Evolutionary conservation across 768 basidiomycete genomes (phyloP).

Genomic region (Russula ochroleuca): DNA sequence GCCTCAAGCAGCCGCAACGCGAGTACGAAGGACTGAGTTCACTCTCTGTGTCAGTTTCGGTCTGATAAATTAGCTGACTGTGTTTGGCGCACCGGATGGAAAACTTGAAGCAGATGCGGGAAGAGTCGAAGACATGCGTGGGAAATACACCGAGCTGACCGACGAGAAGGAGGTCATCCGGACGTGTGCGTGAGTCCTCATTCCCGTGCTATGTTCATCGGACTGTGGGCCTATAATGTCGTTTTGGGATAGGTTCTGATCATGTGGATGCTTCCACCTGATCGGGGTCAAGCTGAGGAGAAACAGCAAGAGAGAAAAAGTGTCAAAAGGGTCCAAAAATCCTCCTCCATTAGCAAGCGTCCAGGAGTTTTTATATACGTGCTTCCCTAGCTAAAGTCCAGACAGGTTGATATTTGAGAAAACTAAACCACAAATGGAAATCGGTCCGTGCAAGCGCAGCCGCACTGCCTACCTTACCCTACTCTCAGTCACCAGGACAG

Average conservation of each 20-base stretch:
- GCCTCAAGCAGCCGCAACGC: slow-evolving; percentile 67
- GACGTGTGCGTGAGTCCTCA: slow-evolving; percentile 72
- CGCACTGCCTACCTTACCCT: too few relatives aligned
- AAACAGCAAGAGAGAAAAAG: too few relatives aligned
- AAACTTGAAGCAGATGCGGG: slow-evolving; percentile 57
- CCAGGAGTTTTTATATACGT: too few relatives aligned
- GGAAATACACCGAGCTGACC: slow-evolving; percentile 72
- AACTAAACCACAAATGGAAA: too few relatives aligned
- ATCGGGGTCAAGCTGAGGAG: too few relatives aligned
- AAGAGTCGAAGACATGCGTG: slow-evolving; percentile 74
- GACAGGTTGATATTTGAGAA: too few relatives aligned
- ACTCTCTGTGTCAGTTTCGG: background rate
- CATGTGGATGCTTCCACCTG: slow-evolving; percentile 88
- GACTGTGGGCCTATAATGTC: slow-evolving; percentile 33
- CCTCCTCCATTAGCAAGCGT: too few relatives aligned
- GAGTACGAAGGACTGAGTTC: slow-evolving; percentile 48
- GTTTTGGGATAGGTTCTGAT: slow-evolving; percentile 36
- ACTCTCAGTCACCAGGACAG: slow-evolving; percentile 10
- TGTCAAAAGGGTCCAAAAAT: slow-evolving; percentile 53
- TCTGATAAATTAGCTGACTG: background rate
- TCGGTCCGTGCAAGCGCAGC: too few relatives aligned
- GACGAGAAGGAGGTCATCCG: slow-evolving; percentile 90
- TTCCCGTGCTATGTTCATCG: background rate
- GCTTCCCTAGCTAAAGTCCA: too few relatives aligned
- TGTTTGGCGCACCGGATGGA: slow-evolving; percentile 49